Percentiles rank a stretch among this genome's conserved stretches.
Evolutionary conservation across 2,329 filamentous ascomycete genomes (phyloP).

Genomic region (Colletotrichum simmondsii): DNA sequence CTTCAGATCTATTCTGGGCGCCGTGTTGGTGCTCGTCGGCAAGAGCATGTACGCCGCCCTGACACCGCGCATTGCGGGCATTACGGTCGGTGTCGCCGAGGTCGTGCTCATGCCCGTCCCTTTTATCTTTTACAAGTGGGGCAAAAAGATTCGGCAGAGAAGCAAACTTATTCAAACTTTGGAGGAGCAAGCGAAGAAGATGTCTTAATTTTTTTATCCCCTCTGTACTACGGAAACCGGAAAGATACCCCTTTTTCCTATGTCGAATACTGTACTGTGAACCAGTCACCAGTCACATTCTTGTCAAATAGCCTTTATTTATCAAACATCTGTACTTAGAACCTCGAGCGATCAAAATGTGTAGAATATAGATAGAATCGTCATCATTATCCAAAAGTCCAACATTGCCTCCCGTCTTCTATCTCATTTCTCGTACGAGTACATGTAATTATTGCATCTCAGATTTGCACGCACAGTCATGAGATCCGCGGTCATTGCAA

Average conservation of each 20-base stretch:
- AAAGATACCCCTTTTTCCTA: constrained; percentile 28
- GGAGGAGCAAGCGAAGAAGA: constrained; percentile 32
- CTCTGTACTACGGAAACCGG: constrained; percentile 1
- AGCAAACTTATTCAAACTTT: constrained; percentile 32
- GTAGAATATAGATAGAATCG: background rate
- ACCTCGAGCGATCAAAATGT: background rate
- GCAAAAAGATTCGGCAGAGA: constrained; percentile 32
- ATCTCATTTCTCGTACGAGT: background rate
- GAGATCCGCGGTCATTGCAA: background rate
- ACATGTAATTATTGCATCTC: background rate
- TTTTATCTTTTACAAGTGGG: constrained; percentile 65
- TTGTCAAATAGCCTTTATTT: background rate
- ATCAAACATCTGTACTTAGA: constrained; percentile 10
- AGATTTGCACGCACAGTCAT: background rate
- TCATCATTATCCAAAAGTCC: background rate
- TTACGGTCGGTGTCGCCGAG: constrained; percentile 40
- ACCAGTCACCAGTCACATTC: constrained; percentile 26
- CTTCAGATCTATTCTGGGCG: constrained; percentile 67
- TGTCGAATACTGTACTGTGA: constrained; percentile 11
- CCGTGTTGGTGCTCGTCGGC: constrained; percentile 69
- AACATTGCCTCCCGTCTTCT: background rate
- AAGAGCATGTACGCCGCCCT: constrained; percentile 67
- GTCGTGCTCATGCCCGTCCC: constrained; percentile 72
- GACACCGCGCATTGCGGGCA: constrained; percentile 70
- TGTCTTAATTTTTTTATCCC: background rate